A percentile compares a stretch with the other conserved stretches of the same genome.
phyloP scores from a whole-genome alignment of 805 yeast genomes.

The Ogataea glucozyma region DNA sequence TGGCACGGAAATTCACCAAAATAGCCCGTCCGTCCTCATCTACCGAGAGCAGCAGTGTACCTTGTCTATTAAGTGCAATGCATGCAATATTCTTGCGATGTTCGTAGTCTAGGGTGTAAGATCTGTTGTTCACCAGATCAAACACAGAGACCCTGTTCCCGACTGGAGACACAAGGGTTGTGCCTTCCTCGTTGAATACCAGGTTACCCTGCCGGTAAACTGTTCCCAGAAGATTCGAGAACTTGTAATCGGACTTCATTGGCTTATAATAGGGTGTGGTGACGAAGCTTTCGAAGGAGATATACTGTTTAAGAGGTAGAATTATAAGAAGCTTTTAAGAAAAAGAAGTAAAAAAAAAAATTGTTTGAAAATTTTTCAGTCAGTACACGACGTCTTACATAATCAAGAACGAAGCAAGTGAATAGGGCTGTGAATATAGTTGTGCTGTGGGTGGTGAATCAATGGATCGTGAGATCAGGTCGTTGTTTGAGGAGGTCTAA shows the following conservation, averaged over 20 bases:
- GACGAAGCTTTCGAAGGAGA: too few relatives aligned
- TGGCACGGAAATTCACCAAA: conserved; percentile 76
- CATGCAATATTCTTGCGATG: conserved; percentile 82
- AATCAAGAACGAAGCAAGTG: conserved; percentile 1
- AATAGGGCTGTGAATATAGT: neutral
- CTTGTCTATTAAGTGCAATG: conserved; percentile 81
- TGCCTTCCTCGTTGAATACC: conserved; percentile 83
- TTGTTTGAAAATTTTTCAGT: conserved; percentile 10
- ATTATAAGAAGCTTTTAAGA: too few relatives aligned
- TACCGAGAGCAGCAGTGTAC: conserved; percentile 74
- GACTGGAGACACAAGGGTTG: conserved; percentile 81
- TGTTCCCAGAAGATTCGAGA: conserved; percentile 88
- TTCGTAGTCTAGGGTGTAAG: conserved; percentile 89
- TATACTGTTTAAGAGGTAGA: too few relatives aligned
- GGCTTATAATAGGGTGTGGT: too few relatives aligned
- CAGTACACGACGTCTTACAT: conserved; percentile 6
- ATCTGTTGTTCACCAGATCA: conserved; percentile 78
- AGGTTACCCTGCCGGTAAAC: conserved; percentile 94
- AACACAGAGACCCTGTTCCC: conserved; percentile 91
- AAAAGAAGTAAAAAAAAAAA: conserved; percentile 4
- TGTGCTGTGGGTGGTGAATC: too few relatives aligned
- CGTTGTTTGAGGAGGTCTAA: too few relatives aligned
- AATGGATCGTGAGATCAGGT: too few relatives aligned
- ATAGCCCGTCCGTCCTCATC: conserved; percentile 95
- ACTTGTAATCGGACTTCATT: conserved; percentile 88